Evolutionary conservation across 495 filamentous ascomycete species (phyloP).

Genomic region (Aspergillus egyptiacus): DNA sequence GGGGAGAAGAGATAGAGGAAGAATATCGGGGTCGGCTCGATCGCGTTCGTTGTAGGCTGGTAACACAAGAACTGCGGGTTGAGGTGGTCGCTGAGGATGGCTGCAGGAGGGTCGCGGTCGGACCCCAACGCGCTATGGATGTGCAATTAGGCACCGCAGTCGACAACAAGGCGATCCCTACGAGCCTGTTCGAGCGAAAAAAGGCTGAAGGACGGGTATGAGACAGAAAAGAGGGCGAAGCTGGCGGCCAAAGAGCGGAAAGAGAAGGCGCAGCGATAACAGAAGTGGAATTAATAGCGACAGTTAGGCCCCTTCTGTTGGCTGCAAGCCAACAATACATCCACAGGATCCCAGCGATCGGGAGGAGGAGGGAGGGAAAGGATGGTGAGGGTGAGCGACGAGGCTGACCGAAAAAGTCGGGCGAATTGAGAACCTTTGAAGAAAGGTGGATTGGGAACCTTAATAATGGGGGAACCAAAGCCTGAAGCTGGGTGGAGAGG

Average conservation of each 20-base stretch:
- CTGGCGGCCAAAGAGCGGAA: constrained; percentile 9
- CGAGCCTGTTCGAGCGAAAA: background rate
- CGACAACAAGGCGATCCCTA: background rate
- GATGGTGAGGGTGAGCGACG: background rate
- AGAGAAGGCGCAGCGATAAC: constrained; percentile 3
- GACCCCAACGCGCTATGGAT: constrained; percentile 9
- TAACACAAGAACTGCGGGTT: constrained; percentile 1
- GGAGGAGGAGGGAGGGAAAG: constrained; percentile 4
- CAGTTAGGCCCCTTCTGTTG: constrained; percentile 30
- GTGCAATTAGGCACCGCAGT: background rate
- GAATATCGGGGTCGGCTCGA: constrained; percentile 9
- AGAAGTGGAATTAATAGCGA: constrained; percentile 16
- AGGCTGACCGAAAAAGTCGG: constrained; percentile 9
- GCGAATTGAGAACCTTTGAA: constrained; percentile 1
- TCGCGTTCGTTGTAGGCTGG: background rate
- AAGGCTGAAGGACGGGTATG: background rate
- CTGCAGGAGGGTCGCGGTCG: constrained; percentile 4
- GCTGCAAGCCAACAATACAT: constrained; percentile 27
- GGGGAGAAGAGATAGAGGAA: constrained; percentile 9
- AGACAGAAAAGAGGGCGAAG: background rate
- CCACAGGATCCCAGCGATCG: constrained; percentile 20
- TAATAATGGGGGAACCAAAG: too few species aligned
- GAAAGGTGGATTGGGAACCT: background rate
- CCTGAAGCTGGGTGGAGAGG: constrained; percentile 1
- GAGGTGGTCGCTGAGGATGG: constrained; percentile 6